Evolutionary conservation across 2,329 filamentous ascomycete genomes (phyloP), one percentile per base, ranked within the genome.

Genomic region (Epichloe aotearoae): DNA sequence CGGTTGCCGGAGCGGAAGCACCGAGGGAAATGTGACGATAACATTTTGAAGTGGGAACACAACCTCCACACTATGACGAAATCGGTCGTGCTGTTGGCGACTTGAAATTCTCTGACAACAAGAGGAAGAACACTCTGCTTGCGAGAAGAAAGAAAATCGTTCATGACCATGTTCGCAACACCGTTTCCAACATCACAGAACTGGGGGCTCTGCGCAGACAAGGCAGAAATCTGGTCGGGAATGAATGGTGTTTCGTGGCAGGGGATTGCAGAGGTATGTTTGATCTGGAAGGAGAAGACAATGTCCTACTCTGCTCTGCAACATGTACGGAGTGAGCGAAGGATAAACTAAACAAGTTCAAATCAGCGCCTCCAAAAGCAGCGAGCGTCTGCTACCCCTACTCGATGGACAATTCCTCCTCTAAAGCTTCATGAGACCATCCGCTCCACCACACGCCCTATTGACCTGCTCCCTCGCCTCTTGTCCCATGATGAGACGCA

Each of bases 401-500:
- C 45, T 12, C 30, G 50, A 50, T 55, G 54, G 54, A 44, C 45
- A 38, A 53, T 55, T 15, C 52, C 54, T 5, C 48, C 52, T 1
- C 12, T 47, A 4, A 53, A 52, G 45, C 52, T 53, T 3, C 43
- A 52, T 19, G 54, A 52, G 52, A 40, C 50, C 11, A 51, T 47
- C 20, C 50, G 52, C 40, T 52, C 53, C n/a, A 53, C 51, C 2
- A 55, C 33, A 1, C 36, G 51, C 4, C 49, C 46, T 3, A 20
- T 60, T 5, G 47, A 55, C 14, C 43, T 53, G 4, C 40, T 55
- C 1, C 51, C 51, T 8, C 45, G 52, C 33, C 23, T 55, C 8
- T 20, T 62, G 4, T 55, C 57, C 0, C 49, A 54, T 4, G 43
- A 52, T 30, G 60, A 62, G 44, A 39, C 58, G 19, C 51, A 57